phyloP scores from a whole-genome alignment of 2,329 filamentous ascomycete genomes.

The Cercospora sp. region DNA sequence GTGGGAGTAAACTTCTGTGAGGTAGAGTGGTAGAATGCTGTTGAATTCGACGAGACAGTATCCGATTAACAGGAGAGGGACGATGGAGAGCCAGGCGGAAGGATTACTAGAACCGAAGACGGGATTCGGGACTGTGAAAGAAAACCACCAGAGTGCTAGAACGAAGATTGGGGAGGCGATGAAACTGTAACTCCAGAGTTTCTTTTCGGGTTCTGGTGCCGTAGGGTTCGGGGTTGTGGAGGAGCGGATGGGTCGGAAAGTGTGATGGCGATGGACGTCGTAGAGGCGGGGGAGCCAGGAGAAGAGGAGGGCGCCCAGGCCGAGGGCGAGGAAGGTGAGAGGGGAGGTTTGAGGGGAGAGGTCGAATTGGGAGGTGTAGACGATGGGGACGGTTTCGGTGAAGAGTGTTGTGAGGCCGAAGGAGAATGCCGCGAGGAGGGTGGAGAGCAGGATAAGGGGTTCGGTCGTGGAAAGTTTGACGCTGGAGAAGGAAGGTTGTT shows the following conservation, averaged over 20 bases:
- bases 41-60: slow-evolving; percentile 53
- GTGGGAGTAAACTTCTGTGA: slow-evolving; percentile 48
- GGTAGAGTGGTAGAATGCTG: slow-evolving; percentile 45
- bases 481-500: neutral
- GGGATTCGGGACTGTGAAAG: slow-evolving; percentile 50
- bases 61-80: slow-evolving; percentile 45
- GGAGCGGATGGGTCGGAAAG: slow-evolving; percentile 14
- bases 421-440: slow-evolving; percentile 44
- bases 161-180: slow-evolving; percentile 49
- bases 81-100: slow-evolving; percentile 26
- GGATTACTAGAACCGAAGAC: slow-evolving; percentile 31
- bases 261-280: slow-evolving; percentile 42
- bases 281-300: slow-evolving; percentile 48
- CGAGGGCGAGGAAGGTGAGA: slow-evolving; percentile 57
- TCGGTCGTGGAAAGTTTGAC: slow-evolving; percentile 47
- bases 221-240: slow-evolving; percentile 24
- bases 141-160: slow-evolving; percentile 49
- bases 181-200: slow-evolving; percentile 48
- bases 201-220: slow-evolving; percentile 47
- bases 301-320: slow-evolving; percentile 54
- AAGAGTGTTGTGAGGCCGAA: slow-evolving; percentile 53
- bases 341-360: slow-evolving; percentile 48
- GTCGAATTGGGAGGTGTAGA: slow-evolving; percentile 41
- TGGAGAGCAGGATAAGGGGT: slow-evolving; percentile 48
- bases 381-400: slow-evolving; percentile 45